A percentile compares a stretch with the other conserved stretches of the same genome.
Evolutionary conservation across 768 basidiomycete genomes (phyloP).

Genomic region (Phanerochaete sordida): DNA sequence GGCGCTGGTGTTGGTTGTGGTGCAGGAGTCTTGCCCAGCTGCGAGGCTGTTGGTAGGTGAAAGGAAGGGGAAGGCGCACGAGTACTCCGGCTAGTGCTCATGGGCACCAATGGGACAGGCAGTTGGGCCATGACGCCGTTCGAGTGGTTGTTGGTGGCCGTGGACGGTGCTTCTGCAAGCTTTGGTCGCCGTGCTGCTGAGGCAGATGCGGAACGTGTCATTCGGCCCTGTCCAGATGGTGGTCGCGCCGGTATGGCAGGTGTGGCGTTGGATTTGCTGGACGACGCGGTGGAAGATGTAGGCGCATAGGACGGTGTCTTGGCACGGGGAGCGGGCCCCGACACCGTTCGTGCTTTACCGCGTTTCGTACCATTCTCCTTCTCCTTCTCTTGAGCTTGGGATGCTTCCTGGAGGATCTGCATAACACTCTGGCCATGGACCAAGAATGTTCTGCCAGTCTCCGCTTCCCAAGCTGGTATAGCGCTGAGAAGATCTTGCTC

Average conservation of each 20-base stretch:
- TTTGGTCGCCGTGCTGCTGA: constrained; percentile 60
- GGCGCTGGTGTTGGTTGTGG: neutral
- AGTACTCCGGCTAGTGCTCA: neutral
- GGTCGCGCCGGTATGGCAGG: constrained; percentile 54
- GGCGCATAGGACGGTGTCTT: constrained; percentile 47
- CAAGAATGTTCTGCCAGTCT: constrained; percentile 69
- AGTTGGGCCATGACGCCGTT: neutral
- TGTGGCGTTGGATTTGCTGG: constrained; percentile 39
- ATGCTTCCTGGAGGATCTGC: constrained; percentile 70
- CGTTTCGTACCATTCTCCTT: constrained; percentile 64
- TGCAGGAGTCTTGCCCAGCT: neutral
- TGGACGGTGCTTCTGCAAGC: constrained; percentile 38
- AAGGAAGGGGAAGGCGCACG: constrained; percentile 12
- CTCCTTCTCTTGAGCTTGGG: constrained; percentile 65
- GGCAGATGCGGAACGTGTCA: constrained; percentile 38
- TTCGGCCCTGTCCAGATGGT: constrained; percentile 27
- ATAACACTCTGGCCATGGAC: constrained; percentile 83
- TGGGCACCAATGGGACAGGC: neutral
- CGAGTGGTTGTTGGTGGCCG: constrained; percentile 16
- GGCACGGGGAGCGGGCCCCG: constrained; percentile 48
- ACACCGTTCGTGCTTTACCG: constrained; percentile 26
- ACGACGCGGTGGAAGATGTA: constrained; percentile 28
- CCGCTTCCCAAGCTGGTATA: constrained; percentile 86
- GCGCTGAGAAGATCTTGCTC: constrained; percentile 79
- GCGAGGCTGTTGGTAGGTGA: neutral